Evolutionary conservation across 2,329 filamentous ascomycete species (phyloP).

Genomic region (Ophiostoma novo-ulmi): DNA sequence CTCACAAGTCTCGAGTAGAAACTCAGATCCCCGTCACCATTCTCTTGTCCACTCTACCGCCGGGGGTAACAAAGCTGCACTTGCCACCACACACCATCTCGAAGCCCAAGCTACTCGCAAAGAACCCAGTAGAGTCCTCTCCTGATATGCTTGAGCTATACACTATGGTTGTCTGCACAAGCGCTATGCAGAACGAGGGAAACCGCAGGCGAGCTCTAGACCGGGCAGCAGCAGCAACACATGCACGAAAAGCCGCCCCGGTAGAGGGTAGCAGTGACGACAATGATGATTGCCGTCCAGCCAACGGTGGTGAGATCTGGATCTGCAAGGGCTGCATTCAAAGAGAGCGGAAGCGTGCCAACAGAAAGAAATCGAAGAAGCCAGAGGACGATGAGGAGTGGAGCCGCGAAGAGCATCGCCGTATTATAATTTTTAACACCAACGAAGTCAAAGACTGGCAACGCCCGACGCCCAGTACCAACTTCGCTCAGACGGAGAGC

Average conservation of each 20-base stretch:
- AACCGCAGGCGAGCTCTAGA: slow-evolving; percentile 63
- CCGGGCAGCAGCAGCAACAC: slow-evolving; percentile 45
- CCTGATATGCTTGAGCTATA: slow-evolving; percentile 74
- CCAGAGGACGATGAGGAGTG: slow-evolving; percentile 88
- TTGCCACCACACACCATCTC: slow-evolving; percentile 87
- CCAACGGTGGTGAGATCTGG: slow-evolving; percentile 87
- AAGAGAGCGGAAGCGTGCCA: slow-evolving; percentile 83
- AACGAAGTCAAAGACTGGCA: slow-evolving; percentile 82
- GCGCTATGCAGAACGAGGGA: slow-evolving; percentile 73
- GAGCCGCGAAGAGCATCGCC: slow-evolving; percentile 70
- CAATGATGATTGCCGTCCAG: slow-evolving; percentile 60
- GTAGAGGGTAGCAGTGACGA: slow-evolving; percentile 55
- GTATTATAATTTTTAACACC: slow-evolving; percentile 88
- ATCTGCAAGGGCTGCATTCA: slow-evolving; percentile 91
- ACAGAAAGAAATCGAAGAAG: slow-evolving; percentile 88
- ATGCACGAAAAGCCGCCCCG: slow-evolving; percentile 30
- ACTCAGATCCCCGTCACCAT: slow-evolving; percentile 90
- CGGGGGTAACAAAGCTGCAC: slow-evolving; percentile 72
- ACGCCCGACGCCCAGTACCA: slow-evolving; percentile 43
- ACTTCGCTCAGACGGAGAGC: slow-evolving; percentile 23
- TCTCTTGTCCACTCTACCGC: slow-evolving; percentile 68
- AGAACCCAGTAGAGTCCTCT: slow-evolving; percentile 58
- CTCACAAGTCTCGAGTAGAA: slow-evolving; percentile 84
- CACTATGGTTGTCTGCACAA: slow-evolving; percentile 83
- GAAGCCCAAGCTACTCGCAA: slow-evolving; percentile 84